Percentiles rank a stretch among this genome's conserved stretches.
Conservation (phyloP, 2,329 filamentous ascomycete genomes). For the Cercospora nicotianae region DNA sequence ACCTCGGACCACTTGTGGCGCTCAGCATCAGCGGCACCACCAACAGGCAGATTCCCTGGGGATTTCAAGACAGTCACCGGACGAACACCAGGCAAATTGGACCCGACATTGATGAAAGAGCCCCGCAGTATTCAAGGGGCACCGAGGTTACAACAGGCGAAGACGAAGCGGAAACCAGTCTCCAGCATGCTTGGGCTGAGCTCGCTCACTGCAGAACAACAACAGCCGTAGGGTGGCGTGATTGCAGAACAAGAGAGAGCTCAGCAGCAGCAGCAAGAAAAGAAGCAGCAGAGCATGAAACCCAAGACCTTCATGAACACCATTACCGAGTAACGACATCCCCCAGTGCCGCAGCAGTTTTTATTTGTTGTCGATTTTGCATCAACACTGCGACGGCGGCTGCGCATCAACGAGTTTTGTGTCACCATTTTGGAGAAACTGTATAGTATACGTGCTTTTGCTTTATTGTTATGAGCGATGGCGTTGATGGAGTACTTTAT, state of each 20-base stretch:
- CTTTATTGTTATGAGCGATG: background rate
- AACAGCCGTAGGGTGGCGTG: slow-evolving; percentile 20
- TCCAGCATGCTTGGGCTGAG: slow-evolving; percentile 42
- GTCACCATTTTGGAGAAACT: background rate
- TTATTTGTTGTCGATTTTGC: background rate
- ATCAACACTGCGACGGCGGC: background rate
- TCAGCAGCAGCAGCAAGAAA: slow-evolving; percentile 10
- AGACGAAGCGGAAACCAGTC: slow-evolving; percentile 52
- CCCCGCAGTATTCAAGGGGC: slow-evolving; percentile 85
- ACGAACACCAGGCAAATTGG: slow-evolving; percentile 76
- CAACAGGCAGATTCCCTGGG: slow-evolving; percentile 54
- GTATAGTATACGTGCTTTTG: background rate
- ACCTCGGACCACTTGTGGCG: slow-evolving; percentile 79
- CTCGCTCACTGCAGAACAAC: slow-evolving; percentile 28
- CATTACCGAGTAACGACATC: slow-evolving; percentile 9
- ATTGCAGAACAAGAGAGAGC: slow-evolving; percentile 9
- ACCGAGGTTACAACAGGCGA: slow-evolving; percentile 59
- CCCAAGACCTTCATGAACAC: background rate
- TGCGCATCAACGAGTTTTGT: background rate
- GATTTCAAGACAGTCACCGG: slow-evolving; percentile 61
- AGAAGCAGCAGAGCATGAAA: slow-evolving; percentile 7
- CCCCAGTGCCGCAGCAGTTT: background rate
- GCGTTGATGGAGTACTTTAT: background rate
- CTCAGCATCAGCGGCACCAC: slow-evolving; percentile 59
- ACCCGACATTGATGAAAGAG: slow-evolving; percentile 85